These are phyloP conservation scores for Trypanosoma cruzi DNA, from an alignment of 208 protist genomes.

Conservation along the genomic window DNA sequence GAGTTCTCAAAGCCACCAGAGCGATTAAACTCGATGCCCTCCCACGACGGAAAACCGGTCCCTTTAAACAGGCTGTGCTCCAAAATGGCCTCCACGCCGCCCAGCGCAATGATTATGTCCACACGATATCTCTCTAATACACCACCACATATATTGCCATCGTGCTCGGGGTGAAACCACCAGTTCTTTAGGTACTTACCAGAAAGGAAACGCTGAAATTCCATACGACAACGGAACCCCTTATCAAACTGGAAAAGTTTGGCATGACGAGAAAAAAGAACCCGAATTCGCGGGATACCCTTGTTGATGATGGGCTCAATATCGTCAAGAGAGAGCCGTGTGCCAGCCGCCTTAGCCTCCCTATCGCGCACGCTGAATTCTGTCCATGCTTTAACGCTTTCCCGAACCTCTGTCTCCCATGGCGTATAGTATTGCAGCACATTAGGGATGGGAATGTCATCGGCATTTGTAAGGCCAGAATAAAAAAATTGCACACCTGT, in stretches of 20 bases:
- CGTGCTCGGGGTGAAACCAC: conserved; percentile 99
- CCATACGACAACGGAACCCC: conserved; percentile 98
- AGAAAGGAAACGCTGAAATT: conserved; percentile 99
- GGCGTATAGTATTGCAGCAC: conserved; percentile 99
- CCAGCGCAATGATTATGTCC: conserved; percentile 99
- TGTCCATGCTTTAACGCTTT: conserved; percentile 99
- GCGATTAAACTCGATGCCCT: conserved; percentile 99
- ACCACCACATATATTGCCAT: conserved; percentile 99
- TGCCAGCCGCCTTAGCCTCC: conserved; percentile 97
- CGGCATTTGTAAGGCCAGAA: conserved; percentile 98
- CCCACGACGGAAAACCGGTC: conserved; percentile 99
- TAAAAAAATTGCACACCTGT: conserved; percentile 99
- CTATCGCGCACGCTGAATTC: conserved; percentile 99
- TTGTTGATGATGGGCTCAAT: conserved; percentile 99
- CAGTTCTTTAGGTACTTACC: conserved; percentile 99
- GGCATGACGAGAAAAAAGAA: conserved; percentile 99
- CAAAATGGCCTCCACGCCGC: conserved; percentile 99
- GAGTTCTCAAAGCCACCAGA: conserved; percentile 98
- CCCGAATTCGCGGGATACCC: conserved; percentile 99
- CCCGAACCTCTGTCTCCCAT: conserved; percentile 99
- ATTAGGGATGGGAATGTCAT: conserved; percentile 99
- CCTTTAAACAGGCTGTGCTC: conserved; percentile 99
- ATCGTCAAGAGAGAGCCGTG: conserved; percentile 99
- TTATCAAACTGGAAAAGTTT: conserved; percentile 99
- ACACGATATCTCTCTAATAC: conserved; percentile 99